These are phyloP conservation scores for Hypoxylon sp. DNA, from an alignment of 2,329 filamentous ascomycete species.

Conservation along the genomic window DNA sequence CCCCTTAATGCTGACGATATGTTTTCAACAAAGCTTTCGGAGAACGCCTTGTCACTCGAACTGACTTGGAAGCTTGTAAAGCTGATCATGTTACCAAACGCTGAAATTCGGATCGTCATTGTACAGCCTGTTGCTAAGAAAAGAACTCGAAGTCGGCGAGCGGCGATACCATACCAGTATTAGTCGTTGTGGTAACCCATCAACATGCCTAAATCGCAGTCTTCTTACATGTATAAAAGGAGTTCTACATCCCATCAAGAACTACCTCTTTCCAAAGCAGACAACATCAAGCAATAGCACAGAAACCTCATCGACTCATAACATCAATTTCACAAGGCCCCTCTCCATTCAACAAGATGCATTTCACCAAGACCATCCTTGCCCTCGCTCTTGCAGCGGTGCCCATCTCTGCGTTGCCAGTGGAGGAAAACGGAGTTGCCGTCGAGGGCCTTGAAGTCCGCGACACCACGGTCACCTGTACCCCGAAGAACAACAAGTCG, in stretches of 20 bases:
- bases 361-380: slow-evolving; percentile 19
- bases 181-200: not conserved
- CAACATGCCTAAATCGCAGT: not conserved
- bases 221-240: slow-evolving; percentile 4
- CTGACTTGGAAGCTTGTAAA: not conserved
- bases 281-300: not conserved
- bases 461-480: slow-evolving; percentile 15
- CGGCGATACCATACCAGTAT: not conserved
- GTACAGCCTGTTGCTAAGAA: slow-evolving; percentile 11
- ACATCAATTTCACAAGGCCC: not conserved
- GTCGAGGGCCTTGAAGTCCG: slow-evolving; percentile 7
- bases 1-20: not conserved
- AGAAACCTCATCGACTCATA: slow-evolving; percentile 6
- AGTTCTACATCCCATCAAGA: not conserved
- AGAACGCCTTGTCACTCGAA: not conserved
- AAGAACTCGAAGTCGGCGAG: not conserved
- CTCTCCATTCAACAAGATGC: slow-evolving; percentile 8
- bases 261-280: slow-evolving; percentile 2
- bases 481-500: slow-evolving; percentile 13
- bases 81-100: not conserved
- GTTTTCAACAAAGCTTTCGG: not conserved
- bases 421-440: slow-evolving; percentile 12
- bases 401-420: slow-evolving; percentile 17
- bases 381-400: slow-evolving; percentile 11
- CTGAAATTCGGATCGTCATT: slow-evolving; percentile 12